Percentiles rank a stretch among this genome's conserved stretches.
These are phyloP conservation scores for Blastobotrys parvus DNA, from an alignment of 805 yeast species.

Conservation along the genomic window DNA sequence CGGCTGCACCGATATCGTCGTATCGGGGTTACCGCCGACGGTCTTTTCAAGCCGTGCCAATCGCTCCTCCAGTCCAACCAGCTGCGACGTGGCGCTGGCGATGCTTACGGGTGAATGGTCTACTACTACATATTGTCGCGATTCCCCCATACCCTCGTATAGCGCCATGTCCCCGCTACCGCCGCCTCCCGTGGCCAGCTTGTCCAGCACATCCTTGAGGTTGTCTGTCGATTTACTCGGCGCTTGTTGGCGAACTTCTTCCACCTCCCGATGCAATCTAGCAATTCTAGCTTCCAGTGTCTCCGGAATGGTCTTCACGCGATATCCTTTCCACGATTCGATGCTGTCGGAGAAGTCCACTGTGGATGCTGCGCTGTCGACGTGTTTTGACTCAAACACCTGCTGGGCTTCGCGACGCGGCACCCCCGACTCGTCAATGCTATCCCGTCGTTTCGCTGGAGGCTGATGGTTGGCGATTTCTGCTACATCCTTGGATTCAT, in stretches of 20 bases:
- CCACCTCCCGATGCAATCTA: slow-evolving; percentile 15
- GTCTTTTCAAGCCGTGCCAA: slow-evolving; percentile 22
- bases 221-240: neutral
- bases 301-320: slow-evolving; percentile 7
- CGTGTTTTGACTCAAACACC: slow-evolving; percentile 10
- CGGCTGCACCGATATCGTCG: neutral
- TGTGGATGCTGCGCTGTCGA: slow-evolving; percentile 9
- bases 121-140: neutral
- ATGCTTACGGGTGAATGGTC: too few species aligned
- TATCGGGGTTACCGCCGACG: slow-evolving; percentile 4
- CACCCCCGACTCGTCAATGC: neutral
- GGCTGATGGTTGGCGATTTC: neutral
- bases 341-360: slow-evolving; percentile 13
- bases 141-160: slow-evolving; percentile 15
- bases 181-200: neutral
- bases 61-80: slow-evolving; percentile 20
- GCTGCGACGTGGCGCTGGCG: neutral
- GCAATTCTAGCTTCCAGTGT: slow-evolving; percentile 13
- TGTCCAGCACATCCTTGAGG: neutral
- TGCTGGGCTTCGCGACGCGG: neutral
- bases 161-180: slow-evolving; percentile 18
- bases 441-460: neutral
- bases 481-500: slow-evolving; percentile 13
- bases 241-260: slow-evolving; percentile 8
- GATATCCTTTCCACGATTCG: slow-evolving; percentile 4